Percentiles rank a stretch among this genome's conserved stretches.
Evolutionary conservation across 2,329 filamentous ascomycete species (phyloP).

Genomic region (Leptographium lundbergii): DNA sequence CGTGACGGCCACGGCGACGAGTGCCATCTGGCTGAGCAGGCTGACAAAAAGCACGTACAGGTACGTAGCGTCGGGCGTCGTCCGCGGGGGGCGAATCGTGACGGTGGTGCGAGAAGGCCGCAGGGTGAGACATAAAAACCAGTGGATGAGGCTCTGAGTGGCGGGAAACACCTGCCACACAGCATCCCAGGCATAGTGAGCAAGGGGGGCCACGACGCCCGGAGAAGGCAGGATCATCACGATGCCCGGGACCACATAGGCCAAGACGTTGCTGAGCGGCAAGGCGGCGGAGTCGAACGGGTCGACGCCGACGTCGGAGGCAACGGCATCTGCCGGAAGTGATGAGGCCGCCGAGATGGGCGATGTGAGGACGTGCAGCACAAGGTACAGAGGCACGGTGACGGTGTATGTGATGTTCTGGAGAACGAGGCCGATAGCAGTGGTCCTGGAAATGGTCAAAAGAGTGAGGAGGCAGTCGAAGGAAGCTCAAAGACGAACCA

Average conservation of each 20-base stretch:
- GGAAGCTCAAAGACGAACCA: not conserved
- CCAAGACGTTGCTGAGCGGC: not conserved
- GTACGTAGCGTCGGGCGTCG: not conserved
- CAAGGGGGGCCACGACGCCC: not conserved
- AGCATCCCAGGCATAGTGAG: not conserved
- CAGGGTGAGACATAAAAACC: not conserved
- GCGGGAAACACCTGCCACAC: not conserved
- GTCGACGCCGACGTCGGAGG: not conserved
- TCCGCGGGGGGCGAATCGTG: not conserved
- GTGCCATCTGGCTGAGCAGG: not conserved
- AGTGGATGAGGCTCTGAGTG: not conserved
- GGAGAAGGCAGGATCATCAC: not conserved
- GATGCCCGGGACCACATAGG: not conserved
- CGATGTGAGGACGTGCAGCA: not conserved
- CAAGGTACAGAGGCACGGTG: not conserved
- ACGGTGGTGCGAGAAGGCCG: too few relatives aligned
- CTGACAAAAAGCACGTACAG: not conserved
- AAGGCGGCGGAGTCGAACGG: not conserved
- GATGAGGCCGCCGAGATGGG: not conserved
- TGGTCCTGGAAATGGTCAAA: not conserved
- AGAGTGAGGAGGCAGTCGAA: not conserved
- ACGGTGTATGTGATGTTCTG: not conserved
- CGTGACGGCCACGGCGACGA: not conserved
- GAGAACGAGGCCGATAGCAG: not conserved
- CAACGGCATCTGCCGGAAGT: not conserved